Evolutionary conservation across 1,284 basidiomycete genomes (phyloP).

Genomic region (Trichosporon sp.): DNA sequence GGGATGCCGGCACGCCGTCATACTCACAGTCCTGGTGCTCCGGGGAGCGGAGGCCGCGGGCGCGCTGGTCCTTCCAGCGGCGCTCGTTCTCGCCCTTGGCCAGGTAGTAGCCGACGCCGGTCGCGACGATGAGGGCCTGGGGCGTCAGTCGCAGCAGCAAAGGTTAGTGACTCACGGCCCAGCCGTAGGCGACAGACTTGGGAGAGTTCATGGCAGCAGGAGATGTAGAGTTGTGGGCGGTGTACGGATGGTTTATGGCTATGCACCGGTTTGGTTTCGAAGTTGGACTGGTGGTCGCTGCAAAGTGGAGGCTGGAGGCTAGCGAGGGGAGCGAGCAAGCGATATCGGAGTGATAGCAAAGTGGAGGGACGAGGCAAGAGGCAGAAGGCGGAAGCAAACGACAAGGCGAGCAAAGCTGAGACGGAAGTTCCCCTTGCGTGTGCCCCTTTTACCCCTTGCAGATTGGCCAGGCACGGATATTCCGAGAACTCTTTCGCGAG

Average conservation of each 20-base stretch:
- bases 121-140: conserved; percentile 51
- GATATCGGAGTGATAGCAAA: not conserved
- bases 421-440: not conserved
- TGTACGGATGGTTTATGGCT: not conserved
- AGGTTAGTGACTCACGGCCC: conserved; percentile 10
- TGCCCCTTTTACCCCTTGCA: not conserved
- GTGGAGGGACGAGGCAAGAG: not conserved
- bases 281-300: not conserved
- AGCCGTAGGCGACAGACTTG: conserved; percentile 15
- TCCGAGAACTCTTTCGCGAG: not conserved
- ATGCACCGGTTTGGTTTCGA: not conserved
- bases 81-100: conserved; percentile 20
- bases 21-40: conserved; percentile 15
- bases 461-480: not conserved
- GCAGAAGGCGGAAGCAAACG: not conserved
- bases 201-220: conserved; percentile 16
- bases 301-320: not conserved
- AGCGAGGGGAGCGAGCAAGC: too few species aligned
- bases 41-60: conserved; percentile 12
- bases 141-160: not conserved
- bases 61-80: conserved; percentile 19
- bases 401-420: not conserved
- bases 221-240: not conserved
- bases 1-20: not conserved
- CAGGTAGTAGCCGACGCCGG: conserved; percentile 53